Conservation (phyloP, 306 rosid genomes). For the Geum urbanum region DNA sequence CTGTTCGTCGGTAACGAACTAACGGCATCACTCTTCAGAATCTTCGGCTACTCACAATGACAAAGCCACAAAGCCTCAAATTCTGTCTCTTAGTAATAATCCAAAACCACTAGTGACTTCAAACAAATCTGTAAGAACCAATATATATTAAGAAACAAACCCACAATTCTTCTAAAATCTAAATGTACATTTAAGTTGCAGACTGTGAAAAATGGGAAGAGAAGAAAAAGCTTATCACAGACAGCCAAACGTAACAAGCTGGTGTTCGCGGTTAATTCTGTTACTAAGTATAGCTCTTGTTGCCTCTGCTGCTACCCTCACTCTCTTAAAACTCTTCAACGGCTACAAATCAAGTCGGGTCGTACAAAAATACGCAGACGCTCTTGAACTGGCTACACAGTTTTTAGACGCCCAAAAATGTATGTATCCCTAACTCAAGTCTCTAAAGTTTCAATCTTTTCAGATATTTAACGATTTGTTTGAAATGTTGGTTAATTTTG, state of each 20-base stretch:
- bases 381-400: slow-evolving; percentile 40
- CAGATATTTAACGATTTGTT: background rate
- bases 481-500: slow-evolving; percentile 11
- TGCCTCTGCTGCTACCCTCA: slow-evolving; percentile 26
- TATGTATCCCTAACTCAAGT: too few relatives aligned
- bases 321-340: slow-evolving; percentile 22
- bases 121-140: background rate
- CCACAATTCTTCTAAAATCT: background rate
- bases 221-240: background rate
- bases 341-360: slow-evolving; percentile 12
- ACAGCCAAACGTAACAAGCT: slow-evolving; percentile 20
- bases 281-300: slow-evolving; percentile 33
- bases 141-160: too few relatives aligned
- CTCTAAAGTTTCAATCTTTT: background rate
- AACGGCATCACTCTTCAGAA: slow-evolving; percentile 6
- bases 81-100: background rate
- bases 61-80: background rate
- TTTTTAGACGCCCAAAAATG: slow-evolving; percentile 64
- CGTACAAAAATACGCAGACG: slow-evolving; percentile 36
- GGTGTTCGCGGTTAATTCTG: slow-evolving; percentile 38
- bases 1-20: background rate
- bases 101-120: background rate
- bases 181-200: background rate
- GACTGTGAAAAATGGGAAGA: slow-evolving; percentile 12
- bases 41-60: background rate